Conservation (phyloP, 257 asterid species). For the Solanum pinnatisectum region DNA sequence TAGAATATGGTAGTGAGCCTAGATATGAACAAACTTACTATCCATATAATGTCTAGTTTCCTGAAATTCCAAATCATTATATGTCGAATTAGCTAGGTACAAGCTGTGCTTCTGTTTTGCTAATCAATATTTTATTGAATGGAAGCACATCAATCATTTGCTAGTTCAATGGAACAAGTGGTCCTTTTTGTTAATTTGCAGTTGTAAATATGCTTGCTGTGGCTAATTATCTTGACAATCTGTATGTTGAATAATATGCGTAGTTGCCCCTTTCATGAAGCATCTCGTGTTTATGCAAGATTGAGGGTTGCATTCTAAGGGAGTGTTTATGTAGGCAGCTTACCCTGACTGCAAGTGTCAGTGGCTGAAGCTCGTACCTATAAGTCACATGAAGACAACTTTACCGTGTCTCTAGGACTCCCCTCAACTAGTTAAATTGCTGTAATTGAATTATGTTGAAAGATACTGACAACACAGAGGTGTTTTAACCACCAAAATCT, state of each 20-base stretch:
- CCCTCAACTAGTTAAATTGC: background rate
- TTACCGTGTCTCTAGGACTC: background rate
- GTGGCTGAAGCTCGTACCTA: background rate
- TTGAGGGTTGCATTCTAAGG: background rate
- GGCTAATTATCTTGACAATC: background rate
- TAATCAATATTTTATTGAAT: conserved; percentile 18
- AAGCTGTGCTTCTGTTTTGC: conserved; percentile 28
- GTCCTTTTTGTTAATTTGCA: background rate
- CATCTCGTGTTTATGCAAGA: background rate
- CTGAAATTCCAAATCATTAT: conserved; percentile 8
- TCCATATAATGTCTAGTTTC: conserved; percentile 16
- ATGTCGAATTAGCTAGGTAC: conserved; percentile 18
- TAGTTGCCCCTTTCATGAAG: background rate
- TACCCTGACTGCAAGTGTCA: background rate
- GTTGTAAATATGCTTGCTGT: background rate
- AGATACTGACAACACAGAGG: background rate
- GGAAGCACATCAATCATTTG: conserved; percentile 17
- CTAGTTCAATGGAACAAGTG: background rate
- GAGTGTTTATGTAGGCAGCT: background rate
- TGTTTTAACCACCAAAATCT: background rate
- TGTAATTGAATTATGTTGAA: background rate
- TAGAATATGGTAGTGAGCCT: conserved; percentile 23
- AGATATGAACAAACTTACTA: conserved; percentile 13
- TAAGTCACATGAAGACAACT: background rate
- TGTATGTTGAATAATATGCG: background rate